Conservation (phyloP, 129 eudicot genomes). For the Erigeron canadensis region DNA sequence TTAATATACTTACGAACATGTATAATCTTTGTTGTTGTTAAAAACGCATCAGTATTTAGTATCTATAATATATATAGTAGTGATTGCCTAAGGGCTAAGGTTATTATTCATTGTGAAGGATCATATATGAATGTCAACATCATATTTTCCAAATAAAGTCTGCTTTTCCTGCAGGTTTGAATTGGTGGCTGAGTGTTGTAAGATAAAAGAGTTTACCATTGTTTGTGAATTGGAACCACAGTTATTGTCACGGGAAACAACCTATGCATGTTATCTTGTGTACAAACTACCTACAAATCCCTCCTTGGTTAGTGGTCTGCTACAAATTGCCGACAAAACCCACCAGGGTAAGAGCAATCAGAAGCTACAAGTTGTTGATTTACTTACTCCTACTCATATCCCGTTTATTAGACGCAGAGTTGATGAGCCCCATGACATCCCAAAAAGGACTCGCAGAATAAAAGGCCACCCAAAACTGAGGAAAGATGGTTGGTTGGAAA, state of each 20-base stretch:
- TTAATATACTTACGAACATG: neutral
- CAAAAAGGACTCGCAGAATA: no score
- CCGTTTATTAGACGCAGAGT: no score
- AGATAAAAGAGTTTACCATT: neutral
- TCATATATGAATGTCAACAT: neutral
- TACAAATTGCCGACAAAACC: neutral
- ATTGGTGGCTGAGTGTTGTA: neutral
- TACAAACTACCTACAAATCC: slow-evolving; percentile 6
- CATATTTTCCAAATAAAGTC: neutral
- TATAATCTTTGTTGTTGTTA: no score
- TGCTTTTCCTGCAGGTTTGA: neutral
- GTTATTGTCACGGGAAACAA: neutral
- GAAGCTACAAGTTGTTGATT: no score
- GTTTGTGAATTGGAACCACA: neutral
- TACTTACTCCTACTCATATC: no score
- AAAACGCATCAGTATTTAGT: neutral
- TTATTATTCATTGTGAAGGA: no score
- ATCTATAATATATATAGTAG: neutral
- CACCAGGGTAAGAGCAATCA: no score
- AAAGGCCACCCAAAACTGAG: no score
- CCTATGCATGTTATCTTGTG: slow-evolving; percentile 16
- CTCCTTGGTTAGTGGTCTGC: neutral
- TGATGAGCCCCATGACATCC: no score
- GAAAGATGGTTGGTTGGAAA: no score
- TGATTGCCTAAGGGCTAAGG: neutral